Percentiles rank a stretch among this genome's conserved stretches.
Evolutionary conservation across 805 yeast species (phyloP).

Genomic region (Saccharomyces mikatae): DNA sequence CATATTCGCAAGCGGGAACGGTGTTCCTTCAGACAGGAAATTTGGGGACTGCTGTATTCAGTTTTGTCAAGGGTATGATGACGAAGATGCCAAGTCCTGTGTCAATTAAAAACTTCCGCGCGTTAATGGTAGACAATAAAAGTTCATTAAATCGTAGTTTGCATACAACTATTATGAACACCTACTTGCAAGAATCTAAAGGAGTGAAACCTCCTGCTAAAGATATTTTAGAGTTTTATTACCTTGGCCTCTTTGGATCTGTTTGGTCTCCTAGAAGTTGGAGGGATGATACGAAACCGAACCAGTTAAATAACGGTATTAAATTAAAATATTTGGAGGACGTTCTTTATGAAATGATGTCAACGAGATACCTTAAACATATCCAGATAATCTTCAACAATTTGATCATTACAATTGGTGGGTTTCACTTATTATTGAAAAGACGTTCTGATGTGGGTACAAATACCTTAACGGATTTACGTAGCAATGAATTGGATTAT

Average conservation of each 20-base stretch:
- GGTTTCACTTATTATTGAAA: conserved; percentile 18
- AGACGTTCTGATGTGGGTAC: conserved; percentile 2
- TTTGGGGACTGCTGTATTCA: conserved; percentile 18
- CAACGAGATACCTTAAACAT: conserved; percentile 22
- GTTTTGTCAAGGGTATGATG: conserved; percentile 42
- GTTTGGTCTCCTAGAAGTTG: conserved; percentile 19
- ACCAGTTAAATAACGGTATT: conserved; percentile 8
- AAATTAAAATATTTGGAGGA: conserved; percentile 13
- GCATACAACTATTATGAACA: conserved; percentile 10
- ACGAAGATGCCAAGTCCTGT: conserved; percentile 43
- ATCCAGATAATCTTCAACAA: conserved; percentile 20
- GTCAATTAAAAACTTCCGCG: conserved; percentile 41
- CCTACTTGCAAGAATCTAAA: conserved; percentile 17
- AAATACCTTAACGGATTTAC: conserved; percentile 7
- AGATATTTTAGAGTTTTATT: conserved; percentile 28
- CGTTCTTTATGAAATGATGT: conserved; percentile 17
- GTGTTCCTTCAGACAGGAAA: conserved; percentile 21
- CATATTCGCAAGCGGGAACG: conserved; percentile 32
- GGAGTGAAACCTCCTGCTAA: conserved; percentile 23
- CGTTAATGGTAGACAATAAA: conserved; percentile 31
- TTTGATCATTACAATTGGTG: conserved; percentile 21
- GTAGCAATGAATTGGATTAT: conserved; percentile 12
- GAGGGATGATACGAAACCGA: conserved; percentile 8
- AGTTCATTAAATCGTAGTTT: conserved; percentile 25
- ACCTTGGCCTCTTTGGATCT: conserved; percentile 23